Evolutionary conservation across 768 basidiomycete genomes (phyloP), one percentile per base, ranked within the genome.

Genomic region (Calocera viscosa): DNA sequence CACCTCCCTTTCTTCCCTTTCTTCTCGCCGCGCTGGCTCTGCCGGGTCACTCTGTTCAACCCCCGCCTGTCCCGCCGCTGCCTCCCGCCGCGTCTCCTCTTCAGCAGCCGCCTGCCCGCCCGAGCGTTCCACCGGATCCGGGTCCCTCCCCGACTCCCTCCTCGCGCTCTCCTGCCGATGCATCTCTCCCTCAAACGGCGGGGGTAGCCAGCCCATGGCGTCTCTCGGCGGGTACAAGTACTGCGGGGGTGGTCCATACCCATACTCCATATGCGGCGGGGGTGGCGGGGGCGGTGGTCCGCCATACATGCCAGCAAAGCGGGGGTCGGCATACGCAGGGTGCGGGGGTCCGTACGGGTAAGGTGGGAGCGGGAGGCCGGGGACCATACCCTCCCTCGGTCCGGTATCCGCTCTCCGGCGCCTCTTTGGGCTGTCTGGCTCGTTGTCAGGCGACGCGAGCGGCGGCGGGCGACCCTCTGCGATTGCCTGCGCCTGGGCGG

Each of bases 401-500:
- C 53, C 53, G 24, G 53, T 60, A 19, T 60, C 53, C 16, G 53
- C 53, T 19, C 53, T 60, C 53, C 53, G 24, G 2, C 53, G 53
- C 16, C 53, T 26, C 53, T 60, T 60, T 10, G 53, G 53, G 53
- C 53, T 60, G 14, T 60, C 53, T 5, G 53, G 53, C 53, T 60
- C 53, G 22, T 60, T 26, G 14, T 60, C 53, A 11, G 53, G 53
- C 30, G 53, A 60, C 30, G 26, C 53, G 2, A 60, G 14, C 5
- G 53, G 53, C 53, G 53, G 53, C 10, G 53, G 53, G 22, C 53
- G 53, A 30, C 53, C 53, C 26, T 60, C 53, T 26, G 53, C 53
- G 22, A 60, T 60, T 8, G 53, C 53, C 14, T 16, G 53, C 11
- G 53, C 24, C 22, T 60, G 53, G 66, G 33, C 80, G 76, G 2